These are phyloP conservation scores for Abrus precatorius DNA, from an alignment of 306 rosid genomes.

Conservation along the genomic window DNA sequence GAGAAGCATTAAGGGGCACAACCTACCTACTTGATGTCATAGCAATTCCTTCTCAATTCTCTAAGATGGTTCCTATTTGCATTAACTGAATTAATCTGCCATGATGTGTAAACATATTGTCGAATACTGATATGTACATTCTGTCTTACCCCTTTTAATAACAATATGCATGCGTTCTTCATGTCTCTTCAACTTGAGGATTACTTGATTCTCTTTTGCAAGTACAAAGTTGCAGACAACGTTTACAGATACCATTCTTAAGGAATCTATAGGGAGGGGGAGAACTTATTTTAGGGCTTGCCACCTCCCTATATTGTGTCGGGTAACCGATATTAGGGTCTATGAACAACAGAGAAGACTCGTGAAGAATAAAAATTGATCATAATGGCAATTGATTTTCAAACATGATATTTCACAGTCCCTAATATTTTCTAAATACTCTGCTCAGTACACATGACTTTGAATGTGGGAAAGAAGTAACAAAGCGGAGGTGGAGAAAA, in stretches of 20 bases:
- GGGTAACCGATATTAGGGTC: not conserved
- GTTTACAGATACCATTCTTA: no score
- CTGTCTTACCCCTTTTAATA: no score
- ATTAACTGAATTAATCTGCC: no score
- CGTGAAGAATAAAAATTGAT: not conserved
- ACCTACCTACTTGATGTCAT: not conserved
- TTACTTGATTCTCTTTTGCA: no score
- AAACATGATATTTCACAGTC: not conserved
- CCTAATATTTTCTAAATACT: slow-evolving; percentile 10
- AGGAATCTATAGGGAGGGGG: no score
- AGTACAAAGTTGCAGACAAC: no score
- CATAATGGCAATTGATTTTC: not conserved
- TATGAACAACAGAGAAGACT: not conserved
- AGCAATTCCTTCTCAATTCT: not conserved
- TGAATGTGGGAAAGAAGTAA: not conserved
- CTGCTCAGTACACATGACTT: not conserved
- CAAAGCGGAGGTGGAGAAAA: not conserved
- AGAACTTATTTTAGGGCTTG: no score
- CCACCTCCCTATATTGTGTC: no score
- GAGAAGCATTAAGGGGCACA: not conserved
- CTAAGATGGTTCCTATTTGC: not conserved
- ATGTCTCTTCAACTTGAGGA: no score
- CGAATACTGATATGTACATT: no score
- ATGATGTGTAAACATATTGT: no score
- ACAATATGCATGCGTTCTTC: no score